A percentile compares a stretch with the other conserved stretches of the same genome.
Evolutionary conservation across 139 green algal genomes (phyloP).

Genomic region (Nannochloris sp.): DNA sequence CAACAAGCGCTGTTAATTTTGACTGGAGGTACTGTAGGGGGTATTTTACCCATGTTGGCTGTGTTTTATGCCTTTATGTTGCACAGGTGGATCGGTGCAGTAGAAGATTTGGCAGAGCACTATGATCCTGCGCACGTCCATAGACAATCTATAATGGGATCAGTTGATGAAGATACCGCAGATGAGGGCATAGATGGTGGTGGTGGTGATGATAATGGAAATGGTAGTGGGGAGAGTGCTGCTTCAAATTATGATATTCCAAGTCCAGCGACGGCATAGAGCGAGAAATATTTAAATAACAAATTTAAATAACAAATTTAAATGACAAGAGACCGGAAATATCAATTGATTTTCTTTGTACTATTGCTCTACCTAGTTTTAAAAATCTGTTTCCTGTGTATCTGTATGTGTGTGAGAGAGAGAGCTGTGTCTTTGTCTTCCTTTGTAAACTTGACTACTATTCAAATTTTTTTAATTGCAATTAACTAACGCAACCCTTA

Average conservation of each 20-base stretch:
- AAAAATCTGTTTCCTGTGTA: too few species aligned
- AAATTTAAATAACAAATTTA: too few species aligned
- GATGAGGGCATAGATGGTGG: too few species aligned
- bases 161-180: constrained; percentile 13
- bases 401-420: too few species aligned
- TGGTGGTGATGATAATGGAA: too few species aligned
- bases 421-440: not conserved
- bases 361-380: too few species aligned
- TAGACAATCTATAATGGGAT: constrained; percentile 17
- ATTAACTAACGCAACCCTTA: not conserved
- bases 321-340: too few species aligned
- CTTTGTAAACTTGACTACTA: not conserved
- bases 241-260: too few species aligned
- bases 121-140: constrained; percentile 26
- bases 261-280: too few species aligned
- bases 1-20: constrained; percentile 59
- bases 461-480: not conserved
- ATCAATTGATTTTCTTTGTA: too few species aligned
- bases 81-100: constrained; percentile 39
- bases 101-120: constrained; percentile 28
- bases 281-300: too few species aligned
- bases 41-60: constrained; percentile 66
- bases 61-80: constrained; percentile 64
- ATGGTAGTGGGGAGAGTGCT: too few species aligned
- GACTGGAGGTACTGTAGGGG: constrained; percentile 48